These are phyloP conservation scores for Schizophyllum amplum DNA, from an alignment of 1,284 basidiomycete species.

Conservation along the genomic window DNA sequence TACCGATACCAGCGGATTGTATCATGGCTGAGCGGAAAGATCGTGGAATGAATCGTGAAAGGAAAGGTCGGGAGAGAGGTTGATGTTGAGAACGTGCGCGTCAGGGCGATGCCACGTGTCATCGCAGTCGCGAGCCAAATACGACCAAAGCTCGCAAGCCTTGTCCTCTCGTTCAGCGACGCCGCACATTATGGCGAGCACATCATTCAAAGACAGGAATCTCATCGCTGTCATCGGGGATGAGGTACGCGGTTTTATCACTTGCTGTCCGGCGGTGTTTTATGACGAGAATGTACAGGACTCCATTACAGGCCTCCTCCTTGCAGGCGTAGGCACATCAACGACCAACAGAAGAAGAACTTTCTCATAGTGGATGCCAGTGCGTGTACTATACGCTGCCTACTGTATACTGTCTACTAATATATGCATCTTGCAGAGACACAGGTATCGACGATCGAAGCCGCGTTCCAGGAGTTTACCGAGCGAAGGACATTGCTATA, in stretches of 20 bases:
- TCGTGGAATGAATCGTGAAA: no score
- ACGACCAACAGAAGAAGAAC: constrained; percentile 89
- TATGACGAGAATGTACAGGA: constrained; percentile 62
- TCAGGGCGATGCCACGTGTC: neutral
- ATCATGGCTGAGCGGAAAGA: no score
- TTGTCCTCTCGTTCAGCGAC: neutral
- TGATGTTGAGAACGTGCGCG: neutral
- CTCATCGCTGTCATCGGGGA: constrained; percentile 93
- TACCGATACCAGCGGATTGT: no score
- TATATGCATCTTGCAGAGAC: constrained; percentile 53
- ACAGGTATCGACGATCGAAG: constrained; percentile 80
- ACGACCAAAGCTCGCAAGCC: neutral
- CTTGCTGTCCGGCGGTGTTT: no score
- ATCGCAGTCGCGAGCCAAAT: neutral
- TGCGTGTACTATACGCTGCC: constrained; percentile 31
- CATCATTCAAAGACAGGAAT: constrained; percentile 73
- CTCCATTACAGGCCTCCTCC: constrained; percentile 87
- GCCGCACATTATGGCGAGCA: constrained; percentile 23
- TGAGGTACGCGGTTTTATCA: constrained; percentile 49
- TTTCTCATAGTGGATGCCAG: constrained; percentile 90
- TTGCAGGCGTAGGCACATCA: constrained; percentile 88
- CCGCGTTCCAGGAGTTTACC: constrained; percentile 87
- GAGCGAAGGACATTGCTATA: constrained; percentile 92
- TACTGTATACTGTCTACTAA: constrained; percentile 1
- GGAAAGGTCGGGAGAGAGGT: neutral